Base-by-base conservation (phyloP, 257 asterid species). In the Plantago elongata region DNA sequence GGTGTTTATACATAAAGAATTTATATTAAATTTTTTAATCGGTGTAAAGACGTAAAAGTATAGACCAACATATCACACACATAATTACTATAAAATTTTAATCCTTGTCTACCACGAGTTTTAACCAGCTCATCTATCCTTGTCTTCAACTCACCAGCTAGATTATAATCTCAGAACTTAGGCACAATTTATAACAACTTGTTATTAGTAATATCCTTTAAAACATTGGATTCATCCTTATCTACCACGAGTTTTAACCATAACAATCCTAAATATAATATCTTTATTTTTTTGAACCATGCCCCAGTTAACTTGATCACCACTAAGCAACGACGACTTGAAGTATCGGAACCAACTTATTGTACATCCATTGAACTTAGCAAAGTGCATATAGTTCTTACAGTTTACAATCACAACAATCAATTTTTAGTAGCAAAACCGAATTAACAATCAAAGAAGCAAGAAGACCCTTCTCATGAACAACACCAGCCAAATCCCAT, bases 381-480 rank as follows among this genome's bases (percentile, higher is more conserved):
- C 56, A 1, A 15, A 34, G 8, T 34, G 40, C 40, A 34, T 7
- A 34, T 3, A 34, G 40, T 34, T 1, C 40, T 34, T 34, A 34
- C 40, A 34, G 8, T 0, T 34, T 34, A 34, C 40, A 34, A 34
- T 34, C 40, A 4, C 40, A 50, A 50, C 12, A 50, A 49, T 9
- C 0, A 49, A 49, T 49, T 14, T 34, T 34, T 12, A 5, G 51
- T 5, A 47, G 17, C 5, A 47, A 47, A 51, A 51, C 1, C 1
- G 9, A 3, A 17, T 9, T 9, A 14, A 9, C 57, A 52, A 10
- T 18, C 10, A 9, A 18, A 10, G 15, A 52, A 52, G 42, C 78
- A 30, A 92, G 75, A 77, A 92, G 97, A 11, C 96, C 99, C 74
- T 93, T 93, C 37, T 85, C 95, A 69, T 89, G 96, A 77, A 93